A percentile compares a stretch with the other conserved stretches of the same genome.
Evolutionary conservation across 495 filamentous ascomycete genomes (phyloP).

Genomic region (Umbilicaria muhlenbergii): DNA sequence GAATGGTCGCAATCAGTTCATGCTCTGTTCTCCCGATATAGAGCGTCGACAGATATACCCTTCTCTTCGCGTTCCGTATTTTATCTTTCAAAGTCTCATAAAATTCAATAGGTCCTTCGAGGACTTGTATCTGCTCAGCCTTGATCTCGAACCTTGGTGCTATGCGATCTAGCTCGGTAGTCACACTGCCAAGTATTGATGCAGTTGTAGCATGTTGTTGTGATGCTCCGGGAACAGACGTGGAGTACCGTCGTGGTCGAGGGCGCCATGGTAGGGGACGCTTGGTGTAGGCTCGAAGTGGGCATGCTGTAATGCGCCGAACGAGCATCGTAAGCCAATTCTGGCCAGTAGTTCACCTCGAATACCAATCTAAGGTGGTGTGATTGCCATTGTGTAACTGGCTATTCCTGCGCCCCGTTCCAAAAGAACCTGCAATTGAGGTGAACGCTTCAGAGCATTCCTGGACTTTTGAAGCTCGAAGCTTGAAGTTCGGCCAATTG

Average conservation of each 20-base stretch:
- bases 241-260: not conserved
- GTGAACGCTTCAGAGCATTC: too few relatives aligned
- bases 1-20: slow-evolving; percentile 70
- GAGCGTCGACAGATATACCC: slow-evolving; percentile 84
- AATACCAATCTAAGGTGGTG: too few relatives aligned
- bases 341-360: not conserved
- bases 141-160: slow-evolving; percentile 77
- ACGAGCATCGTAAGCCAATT: slow-evolving; percentile 14
- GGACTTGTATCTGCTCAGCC: slow-evolving; percentile 63
- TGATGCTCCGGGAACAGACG: not conserved
- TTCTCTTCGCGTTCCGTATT: slow-evolving; percentile 59
- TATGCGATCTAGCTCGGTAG: slow-evolving; percentile 70
- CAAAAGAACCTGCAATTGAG: too few relatives aligned
- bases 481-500: too few relatives aligned
- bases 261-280: not conserved
- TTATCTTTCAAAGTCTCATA: slow-evolving; percentile 78
- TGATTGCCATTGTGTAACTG: too few relatives aligned
- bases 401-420: too few relatives aligned
- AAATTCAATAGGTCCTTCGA: slow-evolving; percentile 69
- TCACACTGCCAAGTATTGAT: slow-evolving; percentile 49
- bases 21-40: slow-evolving; percentile 93
- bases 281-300: slow-evolving; percentile 3
- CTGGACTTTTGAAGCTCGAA: too few relatives aligned
- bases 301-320: slow-evolving; percentile 9
- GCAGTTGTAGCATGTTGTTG: slow-evolving; percentile 1